Evolutionary conservation across 352 stramenopile species (phyloP).

Genomic region (Saprolegnia parasitica): DNA sequence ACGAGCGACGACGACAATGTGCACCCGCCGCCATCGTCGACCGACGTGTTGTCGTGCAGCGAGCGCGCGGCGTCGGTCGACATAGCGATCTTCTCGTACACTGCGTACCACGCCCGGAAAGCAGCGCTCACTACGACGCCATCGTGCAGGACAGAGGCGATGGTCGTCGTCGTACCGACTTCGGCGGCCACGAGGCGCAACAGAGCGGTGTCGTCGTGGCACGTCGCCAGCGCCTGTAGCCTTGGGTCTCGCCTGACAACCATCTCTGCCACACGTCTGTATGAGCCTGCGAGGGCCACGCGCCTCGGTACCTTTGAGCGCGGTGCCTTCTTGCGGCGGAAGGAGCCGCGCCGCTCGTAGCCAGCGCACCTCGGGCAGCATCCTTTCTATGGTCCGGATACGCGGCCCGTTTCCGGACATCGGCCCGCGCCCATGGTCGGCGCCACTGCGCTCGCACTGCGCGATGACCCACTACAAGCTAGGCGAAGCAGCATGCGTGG

Average conservation of each 20-base stretch:
- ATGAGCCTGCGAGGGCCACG: not conserved
- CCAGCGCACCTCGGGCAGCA: not conserved
- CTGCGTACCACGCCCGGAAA: conserved; percentile 21
- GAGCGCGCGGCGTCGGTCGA: conserved; percentile 13
- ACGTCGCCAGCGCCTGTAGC: not conserved
- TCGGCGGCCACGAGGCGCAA: conserved; percentile 1
- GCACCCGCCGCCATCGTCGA: not conserved
- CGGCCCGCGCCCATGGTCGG: too few species aligned
- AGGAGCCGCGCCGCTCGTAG: conserved; percentile 7
- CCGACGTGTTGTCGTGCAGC: not conserved
- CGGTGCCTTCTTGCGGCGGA: not conserved
- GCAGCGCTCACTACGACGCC: conserved; percentile 15
- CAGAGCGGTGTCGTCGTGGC: not conserved
- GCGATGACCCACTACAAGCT: too few species aligned
- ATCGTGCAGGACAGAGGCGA: too few species aligned
- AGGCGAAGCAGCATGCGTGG: too few species aligned
- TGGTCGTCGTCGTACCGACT: conserved; percentile 7
- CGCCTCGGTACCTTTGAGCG: conserved; percentile 13
- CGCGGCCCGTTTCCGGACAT: too few species aligned
- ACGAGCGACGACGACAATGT: conserved; percentile 16
- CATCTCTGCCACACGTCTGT: conserved; percentile 1
- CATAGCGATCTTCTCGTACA: conserved; percentile 12
- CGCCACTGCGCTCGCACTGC: too few species aligned
- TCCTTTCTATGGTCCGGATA: not conserved
- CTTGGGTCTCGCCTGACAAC: conserved; percentile 6